Evolutionary conservation across 495 filamentous ascomycete species (phyloP), one percentile per base, ranked within the genome.

Genomic region (Paragyromitra xinjiangensis): DNA sequence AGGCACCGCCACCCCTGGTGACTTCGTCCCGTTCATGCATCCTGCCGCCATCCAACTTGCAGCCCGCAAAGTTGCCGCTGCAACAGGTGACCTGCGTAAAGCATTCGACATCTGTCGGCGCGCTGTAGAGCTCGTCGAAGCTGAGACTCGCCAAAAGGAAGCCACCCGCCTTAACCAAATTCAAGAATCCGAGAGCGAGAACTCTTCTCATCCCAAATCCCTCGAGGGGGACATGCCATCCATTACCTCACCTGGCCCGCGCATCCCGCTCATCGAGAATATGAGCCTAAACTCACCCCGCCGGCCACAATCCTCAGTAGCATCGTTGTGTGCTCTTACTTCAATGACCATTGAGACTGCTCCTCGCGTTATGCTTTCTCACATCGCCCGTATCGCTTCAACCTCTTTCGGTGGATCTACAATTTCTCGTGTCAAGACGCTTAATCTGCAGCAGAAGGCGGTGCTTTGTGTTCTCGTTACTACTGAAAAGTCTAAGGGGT

Each of bases 371-470:
- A 92, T 88, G 42, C 97, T 98, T 75, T 90, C 90, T 1, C 96
- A 99, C 79, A 88, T 99, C 61, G 95, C 94, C 74, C 92, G 92
- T 64, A 90, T 98, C 75, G 94, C 96, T 0, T 91, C 95, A 0
- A 87, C 93, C 0, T 90, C 92, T 19, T 95, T 98, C 78, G 91
- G 92, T 78, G 93, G 97, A 78, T 94, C 93, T 44, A 90, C 93
- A 12, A 87, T 86, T 11, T 92, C 97, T 75, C 88, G 95, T 67
- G 88, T 99, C 6, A 91, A 92, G 83, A 89, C 89, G 1, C 87
- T 99, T 55, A 98, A 98, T 80, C 87, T 98, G 0, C 95, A 99
- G 79, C 96, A 98, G 85, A 99, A 97, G 83, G 95, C 94, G 2
- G 94, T 93, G 7, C 88, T 99, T 29, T 98, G 96, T 84, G 88